Evolutionary conservation across 2,329 filamentous ascomycete species (phyloP).

Genomic region (Aspergillus clavatus): DNA sequence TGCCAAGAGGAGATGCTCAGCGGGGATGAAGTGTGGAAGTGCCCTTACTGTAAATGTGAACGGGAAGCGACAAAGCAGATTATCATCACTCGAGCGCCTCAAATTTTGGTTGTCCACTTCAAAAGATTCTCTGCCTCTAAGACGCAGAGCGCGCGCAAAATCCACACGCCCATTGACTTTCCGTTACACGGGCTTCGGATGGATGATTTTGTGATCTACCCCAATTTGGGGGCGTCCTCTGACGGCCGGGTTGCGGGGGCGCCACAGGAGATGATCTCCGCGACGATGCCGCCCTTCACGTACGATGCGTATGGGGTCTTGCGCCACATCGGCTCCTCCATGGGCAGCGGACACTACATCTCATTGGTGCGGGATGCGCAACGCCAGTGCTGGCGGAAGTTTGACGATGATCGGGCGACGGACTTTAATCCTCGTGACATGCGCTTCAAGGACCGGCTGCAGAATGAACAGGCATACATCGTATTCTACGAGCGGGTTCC

Average conservation of each 20-base stretch:
- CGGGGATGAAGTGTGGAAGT: slow-evolving; percentile 66
- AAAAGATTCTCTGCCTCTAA: slow-evolving; percentile 62
- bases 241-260: slow-evolving; percentile 44
- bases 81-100: slow-evolving; percentile 71
- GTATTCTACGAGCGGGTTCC: slow-evolving; percentile 57
- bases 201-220: slow-evolving; percentile 54
- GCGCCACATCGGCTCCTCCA: slow-evolving; percentile 64
- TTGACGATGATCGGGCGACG: slow-evolving; percentile 53
- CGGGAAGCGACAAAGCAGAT: slow-evolving; percentile 65
- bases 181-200: slow-evolving; percentile 67
- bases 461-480: slow-evolving; percentile 62
- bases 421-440: slow-evolving; percentile 56
- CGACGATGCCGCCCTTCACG: slow-evolving; percentile 53
- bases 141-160: slow-evolving; percentile 59
- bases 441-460: slow-evolving; percentile 46
- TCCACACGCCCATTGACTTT: slow-evolving; percentile 68
- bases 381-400: slow-evolving; percentile 56
- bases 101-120: slow-evolving; percentile 72
- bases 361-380: slow-evolving; percentile 60
- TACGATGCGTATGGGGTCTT: slow-evolving; percentile 88
- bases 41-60: slow-evolving; percentile 66
- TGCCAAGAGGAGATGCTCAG: slow-evolving; percentile 63
- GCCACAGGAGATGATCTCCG: slow-evolving; percentile 51
- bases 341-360: slow-evolving; percentile 75
- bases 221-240: slow-evolving; percentile 25